Conservation (phyloP, 78 protist genomes). For the Emiliania huxleyi region DNA sequence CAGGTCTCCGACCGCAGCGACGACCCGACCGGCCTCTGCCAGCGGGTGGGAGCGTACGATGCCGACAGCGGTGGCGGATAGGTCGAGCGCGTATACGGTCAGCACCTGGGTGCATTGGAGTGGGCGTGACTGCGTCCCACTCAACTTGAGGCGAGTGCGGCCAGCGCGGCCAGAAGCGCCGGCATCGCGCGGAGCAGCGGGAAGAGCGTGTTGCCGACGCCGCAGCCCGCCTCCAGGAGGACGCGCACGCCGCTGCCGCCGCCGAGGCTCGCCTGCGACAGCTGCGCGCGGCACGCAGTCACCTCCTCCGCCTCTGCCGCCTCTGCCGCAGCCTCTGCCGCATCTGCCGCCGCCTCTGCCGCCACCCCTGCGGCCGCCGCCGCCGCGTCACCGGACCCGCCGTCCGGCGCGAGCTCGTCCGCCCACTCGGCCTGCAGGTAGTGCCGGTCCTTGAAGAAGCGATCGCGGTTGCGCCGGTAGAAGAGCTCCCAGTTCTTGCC, state of each 20-base stretch:
- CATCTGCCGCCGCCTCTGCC: background rate
- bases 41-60: background rate
- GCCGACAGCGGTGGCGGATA: background rate
- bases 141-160: no score
- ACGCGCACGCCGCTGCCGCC: background rate
- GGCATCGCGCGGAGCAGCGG: background rate
- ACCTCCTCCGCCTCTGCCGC: background rate
- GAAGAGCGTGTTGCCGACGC: constrained; percentile 40
- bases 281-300: background rate
- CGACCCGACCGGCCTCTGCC: background rate
- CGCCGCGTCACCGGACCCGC: background rate
- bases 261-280: background rate
- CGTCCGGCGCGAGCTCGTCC: constrained; percentile 2
- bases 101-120: background rate
- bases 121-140: background rate
- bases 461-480: constrained; percentile 56
- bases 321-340: background rate
- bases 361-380: background rate
- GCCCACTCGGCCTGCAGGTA: constrained; percentile 65
- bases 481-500: constrained; percentile 66
- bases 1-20: background rate
- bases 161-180: background rate
- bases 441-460: constrained; percentile 69
- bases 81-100: background rate
- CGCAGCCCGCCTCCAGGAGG: constrained; percentile 41